Percentiles rank a stretch among this genome's conserved stretches.
Conservation (phyloP, 768 basidiomycete species). For the Psilocybe tampanensis region DNA sequence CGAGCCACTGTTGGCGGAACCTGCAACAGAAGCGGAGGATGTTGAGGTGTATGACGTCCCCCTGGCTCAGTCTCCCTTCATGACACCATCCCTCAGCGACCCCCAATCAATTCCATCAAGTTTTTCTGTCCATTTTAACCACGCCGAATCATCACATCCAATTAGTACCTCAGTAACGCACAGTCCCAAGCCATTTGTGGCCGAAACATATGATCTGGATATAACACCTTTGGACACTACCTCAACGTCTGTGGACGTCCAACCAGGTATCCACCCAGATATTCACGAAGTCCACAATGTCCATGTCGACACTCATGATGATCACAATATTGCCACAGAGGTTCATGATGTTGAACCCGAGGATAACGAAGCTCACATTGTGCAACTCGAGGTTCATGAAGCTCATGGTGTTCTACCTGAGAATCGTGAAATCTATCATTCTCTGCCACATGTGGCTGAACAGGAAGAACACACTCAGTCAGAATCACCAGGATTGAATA, state of each 20-base stretch:
- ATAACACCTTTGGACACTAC: background rate
- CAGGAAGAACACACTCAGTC: too few species aligned
- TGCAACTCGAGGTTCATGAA: too few species aligned
- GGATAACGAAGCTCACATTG: too few species aligned
- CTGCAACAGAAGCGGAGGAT: slow-evolving; percentile 40
- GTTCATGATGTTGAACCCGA: too few species aligned
- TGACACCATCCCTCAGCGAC: background rate
- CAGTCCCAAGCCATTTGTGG: background rate
- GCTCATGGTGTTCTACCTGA: too few species aligned
- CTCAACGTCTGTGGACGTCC: background rate
- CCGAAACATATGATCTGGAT: background rate
- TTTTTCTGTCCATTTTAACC: background rate
- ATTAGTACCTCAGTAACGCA: background rate
- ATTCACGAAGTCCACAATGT: background rate
- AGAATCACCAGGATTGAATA: too few species aligned
- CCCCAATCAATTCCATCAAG: background rate
- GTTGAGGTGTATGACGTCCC: slow-evolving; percentile 52
- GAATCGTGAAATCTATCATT: too few species aligned
- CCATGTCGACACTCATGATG: background rate
- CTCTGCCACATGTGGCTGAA: too few species aligned
- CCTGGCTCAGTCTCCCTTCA: slow-evolving; percentile 17
- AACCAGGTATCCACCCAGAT: background rate
- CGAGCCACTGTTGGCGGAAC: slow-evolving; percentile 25
- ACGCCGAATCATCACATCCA: background rate
- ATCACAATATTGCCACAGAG: too few species aligned